These are phyloP conservation scores for Psophocarpus tetragonolobus DNA, from an alignment of 306 rosid genomes.

Conservation along the genomic window DNA sequence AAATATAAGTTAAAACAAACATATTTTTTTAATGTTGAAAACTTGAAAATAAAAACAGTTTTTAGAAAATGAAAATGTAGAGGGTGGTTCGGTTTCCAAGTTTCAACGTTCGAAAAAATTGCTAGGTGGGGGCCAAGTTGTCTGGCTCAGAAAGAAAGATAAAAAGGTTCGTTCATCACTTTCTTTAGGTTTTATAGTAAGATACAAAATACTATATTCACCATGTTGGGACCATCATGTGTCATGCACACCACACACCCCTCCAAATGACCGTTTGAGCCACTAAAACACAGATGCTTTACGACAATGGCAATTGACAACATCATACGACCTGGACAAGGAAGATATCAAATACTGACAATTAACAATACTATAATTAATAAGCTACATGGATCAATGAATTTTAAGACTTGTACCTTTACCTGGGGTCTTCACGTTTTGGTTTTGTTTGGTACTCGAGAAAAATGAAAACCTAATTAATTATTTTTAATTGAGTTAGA, in stretches of 20 bases:
- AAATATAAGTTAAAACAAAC: too few relatives aligned
- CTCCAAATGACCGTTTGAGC: background rate
- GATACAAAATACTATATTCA: background rate
- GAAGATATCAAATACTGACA: background rate
- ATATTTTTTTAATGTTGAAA: too few relatives aligned
- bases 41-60: too few relatives aligned
- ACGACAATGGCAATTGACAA: background rate
- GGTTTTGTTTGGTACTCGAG: too few relatives aligned
- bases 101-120: background rate
- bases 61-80: too few relatives aligned
- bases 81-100: background rate
- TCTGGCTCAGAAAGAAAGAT: background rate
- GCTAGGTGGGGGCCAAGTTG: background rate
- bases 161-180: background rate
- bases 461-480: too few relatives aligned
- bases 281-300: background rate
- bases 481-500: too few relatives aligned
- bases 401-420: background rate
- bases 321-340: background rate
- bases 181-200: background rate
- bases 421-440: background rate
- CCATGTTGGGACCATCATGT: constrained; percentile 6
- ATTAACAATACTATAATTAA: background rate
- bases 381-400: background rate
- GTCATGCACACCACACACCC: background rate